A percentile compares a stretch with the other conserved stretches of the same genome.
Evolutionary conservation across 164 flowering plant species (phyloP).

Genomic region (Berberis vulgaris): DNA sequence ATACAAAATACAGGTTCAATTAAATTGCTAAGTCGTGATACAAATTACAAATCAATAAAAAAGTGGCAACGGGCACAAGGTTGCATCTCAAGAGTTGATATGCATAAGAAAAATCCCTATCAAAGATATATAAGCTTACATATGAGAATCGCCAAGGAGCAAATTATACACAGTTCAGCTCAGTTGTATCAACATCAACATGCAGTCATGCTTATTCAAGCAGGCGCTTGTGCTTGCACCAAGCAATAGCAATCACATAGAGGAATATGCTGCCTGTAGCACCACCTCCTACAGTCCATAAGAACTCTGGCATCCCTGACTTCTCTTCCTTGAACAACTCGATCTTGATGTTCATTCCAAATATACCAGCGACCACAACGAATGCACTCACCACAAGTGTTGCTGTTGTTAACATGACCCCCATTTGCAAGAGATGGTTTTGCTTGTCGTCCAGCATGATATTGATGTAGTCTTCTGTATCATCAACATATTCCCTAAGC

Average conservation of each 20-base stretch:
- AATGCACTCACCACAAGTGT: conserved; percentile 80
- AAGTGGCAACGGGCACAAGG: no score
- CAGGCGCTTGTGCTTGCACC: conserved; percentile 80
- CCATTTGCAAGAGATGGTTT: conserved; percentile 93
- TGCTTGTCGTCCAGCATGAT: conserved; percentile 98
- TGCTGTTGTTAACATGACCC: conserved; percentile 87
- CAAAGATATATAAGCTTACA: no score
- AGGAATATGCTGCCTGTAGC: conserved; percentile 49
- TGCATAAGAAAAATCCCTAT: no score
- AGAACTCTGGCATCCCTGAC: conserved; percentile 36
- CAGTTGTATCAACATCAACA: no score
- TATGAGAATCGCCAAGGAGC: no score
- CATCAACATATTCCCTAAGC: conserved; percentile 95
- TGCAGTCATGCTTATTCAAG: conserved; percentile 37
- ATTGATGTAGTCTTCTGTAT: conserved; percentile 97
- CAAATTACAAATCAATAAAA: no score
- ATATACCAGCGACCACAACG: conserved; percentile 71
- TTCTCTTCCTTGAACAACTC: conserved; percentile 40
- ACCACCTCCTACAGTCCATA: conserved; percentile 63
- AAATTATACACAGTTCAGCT: no score
- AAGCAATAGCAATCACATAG: conserved; percentile 69
- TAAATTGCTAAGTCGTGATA: no score
- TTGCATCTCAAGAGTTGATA: no score
- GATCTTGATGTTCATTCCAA: conserved; percentile 85
- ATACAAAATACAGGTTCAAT: no score